Evolutionary conservation across 179 eudicot species (phyloP), one percentile per base, ranked within the genome.

Genomic region (Beta lomatogona): DNA sequence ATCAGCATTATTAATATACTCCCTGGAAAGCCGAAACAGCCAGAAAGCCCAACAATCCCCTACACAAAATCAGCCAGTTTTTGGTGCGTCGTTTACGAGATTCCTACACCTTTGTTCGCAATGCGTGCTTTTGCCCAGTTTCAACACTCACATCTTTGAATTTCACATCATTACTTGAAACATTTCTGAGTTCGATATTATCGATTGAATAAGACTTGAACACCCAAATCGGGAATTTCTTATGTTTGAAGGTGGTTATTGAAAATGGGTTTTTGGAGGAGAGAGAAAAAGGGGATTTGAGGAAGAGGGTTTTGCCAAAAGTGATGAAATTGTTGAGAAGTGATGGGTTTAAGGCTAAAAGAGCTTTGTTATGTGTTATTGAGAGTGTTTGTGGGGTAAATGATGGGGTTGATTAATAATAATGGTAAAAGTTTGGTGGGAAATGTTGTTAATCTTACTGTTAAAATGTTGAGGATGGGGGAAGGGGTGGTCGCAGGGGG

Each of bases 271-370:
- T 69, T 75, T 67, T 83, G 65, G 58, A 68, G 58, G 75, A 48
- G 19, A 80, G 31, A 11, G 80, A 31, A 14, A 91, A 89, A 87
- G 81, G 52, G 87, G 74, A 72, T 52, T 28, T 77, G 57, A 77
- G 60, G 36, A 83, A 86, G 69, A 86, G 81, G 82, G 85, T 84
- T 9, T 16, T 94, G 61, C 90, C 88, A 15, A 94, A 75, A 84
- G 41, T 90, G 65, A 8, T 92, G 81, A 92, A 89, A 77, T 60
- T 94, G 71, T 85, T 86, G 2, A 90, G 61, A 59, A 80, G 72
- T 3, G 93, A 91, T 16, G 74, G 87, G 4, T 92, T 85, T 65
- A 91, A 85, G 80, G 97, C 93, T 18, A 94, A 90, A 81, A 82
- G 91, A 59, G 92, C 91, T 3, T 52, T 92, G 64, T 48, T 92